Evolutionary conservation across 371 early-diverging fungal species (phyloP), one percentile per base, ranked within the genome.

Genomic region (Sporodiniella umbellata): DNA sequence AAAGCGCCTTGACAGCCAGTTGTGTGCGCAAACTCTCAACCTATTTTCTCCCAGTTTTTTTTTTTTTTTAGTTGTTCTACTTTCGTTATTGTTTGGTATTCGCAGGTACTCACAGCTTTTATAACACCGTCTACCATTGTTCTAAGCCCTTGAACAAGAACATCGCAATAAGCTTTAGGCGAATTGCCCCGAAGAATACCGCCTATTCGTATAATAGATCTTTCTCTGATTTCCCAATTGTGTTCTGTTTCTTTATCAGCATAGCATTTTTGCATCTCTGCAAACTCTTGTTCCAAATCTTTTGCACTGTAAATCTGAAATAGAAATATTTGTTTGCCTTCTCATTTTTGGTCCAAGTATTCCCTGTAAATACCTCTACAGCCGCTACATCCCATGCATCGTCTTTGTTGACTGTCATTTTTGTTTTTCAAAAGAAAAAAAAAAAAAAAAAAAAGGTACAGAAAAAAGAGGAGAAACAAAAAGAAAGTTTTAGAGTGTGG

Each of bases 21-120:
- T 73, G 65, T 14, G 78, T 77, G 46, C 78, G 63, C 17, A 73
- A 51, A 51, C 73, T 77, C 44, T 75, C 71, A 3, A 67, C 62
- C 76, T 75, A 51, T n/a, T 17, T 33, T 28, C 31, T 5, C 5
- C 8, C 42, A 14, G 30, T 6, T 24, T 15, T 28, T 28, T 10
- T 28, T 28, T 7, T 10, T 28, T 28, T 28, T 28, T 28, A 28
- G 30, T 28, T 28, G 30, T 28, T 28, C 4, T n/a, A 26, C 15
- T 46, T 15, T 10, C 14, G 19, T 23, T n/a, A 21, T 8, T 24
- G 24, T 38, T 33, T 23, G 22, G 31, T 22, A 42, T 31, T 23
- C 33, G 21, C 2, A 18, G 7, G 43, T 0, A 58, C 61, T 66
- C 59, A 75, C 76, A 14, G 68, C 70, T 45, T 75, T 75, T 8